Base-by-base conservation (phyloP, 2,329 filamentous ascomycete genomes). In the Aphanocladium album region DNA sequence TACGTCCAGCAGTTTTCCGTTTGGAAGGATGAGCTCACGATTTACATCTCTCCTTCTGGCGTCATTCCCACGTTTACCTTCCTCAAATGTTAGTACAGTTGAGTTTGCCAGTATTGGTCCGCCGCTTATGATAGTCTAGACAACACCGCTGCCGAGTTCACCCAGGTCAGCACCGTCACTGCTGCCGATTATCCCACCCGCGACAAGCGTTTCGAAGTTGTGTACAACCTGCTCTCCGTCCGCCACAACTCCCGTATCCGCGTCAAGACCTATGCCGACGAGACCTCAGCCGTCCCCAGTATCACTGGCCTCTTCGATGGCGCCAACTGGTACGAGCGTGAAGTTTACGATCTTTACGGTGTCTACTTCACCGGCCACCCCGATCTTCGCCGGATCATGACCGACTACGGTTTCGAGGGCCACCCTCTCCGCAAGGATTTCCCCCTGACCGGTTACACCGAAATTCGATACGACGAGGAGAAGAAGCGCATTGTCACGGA, bases 401-500 rank as follows among this genome's bases (percentile, higher is more conserved):
- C 95, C 66, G 95, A 99, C 76, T 99, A 99, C 76, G 95, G 95
- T 57, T 99, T 99, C 72, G 96, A 99, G 75, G 95, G 95, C 57
- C 95, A 99, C 79, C 95, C 95, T 46, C 80, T 99, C 73, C 86
- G 96, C 72, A 99, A 99, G 81, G 95, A 99, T 74, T 99, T 99
- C 80, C 95, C 95, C 23, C 79, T 99, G 74, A 97, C 95, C 2
- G 95, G 95, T 52, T 99, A 99, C 81, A 99, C 95, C 37, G 96
- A 99, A 80, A 89, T 99, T 67, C 85, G 95, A 72, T 99, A 96
- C 73, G 95, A 99, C 68, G 95, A 99, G 79, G 96, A 99, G 84
- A 99, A 97, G 90, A 99, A 99, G 87, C 87, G 95, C 64, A 97
- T 99, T 73, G 93, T 99, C 63, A 93, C 96, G 35, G 96, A 99